Conservation (phyloP, 768 basidiomycete genomes). For the Termitomyces sp. region DNA sequence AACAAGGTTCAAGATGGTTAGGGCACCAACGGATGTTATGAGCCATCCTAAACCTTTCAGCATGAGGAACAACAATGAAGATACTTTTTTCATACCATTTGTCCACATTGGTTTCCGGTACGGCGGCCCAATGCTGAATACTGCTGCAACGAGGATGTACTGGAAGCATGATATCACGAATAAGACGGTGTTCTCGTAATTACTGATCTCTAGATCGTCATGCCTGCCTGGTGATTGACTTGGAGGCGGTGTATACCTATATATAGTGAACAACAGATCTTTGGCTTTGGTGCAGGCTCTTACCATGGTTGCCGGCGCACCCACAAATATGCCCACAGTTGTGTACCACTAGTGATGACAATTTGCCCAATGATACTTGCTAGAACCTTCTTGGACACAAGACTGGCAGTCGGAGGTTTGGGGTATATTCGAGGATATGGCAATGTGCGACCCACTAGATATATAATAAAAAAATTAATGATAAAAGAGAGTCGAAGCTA, state of each 20-base stretch:
- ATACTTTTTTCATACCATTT: constrained; percentile 55
- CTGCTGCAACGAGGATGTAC: constrained; percentile 93
- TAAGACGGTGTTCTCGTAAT: constrained; percentile 88
- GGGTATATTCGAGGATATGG: constrained; percentile 83
- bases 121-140: constrained; percentile 97
- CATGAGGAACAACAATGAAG: neutral
- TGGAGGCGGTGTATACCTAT: constrained; percentile 76
- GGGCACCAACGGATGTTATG: constrained; percentile 65
- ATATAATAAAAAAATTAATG: neutral
- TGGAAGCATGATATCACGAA: constrained; percentile 98
- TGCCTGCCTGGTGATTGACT: constrained; percentile 42
- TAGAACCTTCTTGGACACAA: constrained; percentile 94
- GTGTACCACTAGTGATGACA: constrained; percentile 73
- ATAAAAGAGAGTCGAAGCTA: neutral
- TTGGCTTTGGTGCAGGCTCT: constrained; percentile 9
- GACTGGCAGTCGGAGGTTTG: constrained; percentile 90
- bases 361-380: constrained; percentile 93
- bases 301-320: constrained; percentile 83
- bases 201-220: constrained; percentile 74
- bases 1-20: constrained; percentile 70
- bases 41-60: constrained; percentile 54
- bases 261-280: neutral
- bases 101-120: constrained; percentile 95
- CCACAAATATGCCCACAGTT: constrained; percentile 88
- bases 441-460: constrained; percentile 90